These are phyloP conservation scores for Coemansia sp. DNA, from an alignment of 192 early-diverging fungal species.

Conservation along the genomic window DNA sequence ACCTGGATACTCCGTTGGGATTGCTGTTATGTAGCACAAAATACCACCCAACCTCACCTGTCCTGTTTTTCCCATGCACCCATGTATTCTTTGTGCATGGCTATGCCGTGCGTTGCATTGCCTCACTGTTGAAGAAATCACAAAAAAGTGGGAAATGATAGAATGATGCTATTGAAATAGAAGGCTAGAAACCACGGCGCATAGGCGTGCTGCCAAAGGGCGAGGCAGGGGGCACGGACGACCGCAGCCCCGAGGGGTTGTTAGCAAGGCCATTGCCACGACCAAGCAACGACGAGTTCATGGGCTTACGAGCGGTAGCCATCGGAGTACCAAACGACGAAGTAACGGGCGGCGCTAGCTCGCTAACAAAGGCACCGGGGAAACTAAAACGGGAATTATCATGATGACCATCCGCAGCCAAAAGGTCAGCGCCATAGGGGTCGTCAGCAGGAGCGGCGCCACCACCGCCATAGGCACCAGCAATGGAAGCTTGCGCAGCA, in stretches of 20 bases:
- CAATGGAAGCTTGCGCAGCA: conserved; percentile 28
- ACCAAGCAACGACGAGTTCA: conserved; percentile 6
- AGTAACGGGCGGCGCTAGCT: conserved; percentile 31
- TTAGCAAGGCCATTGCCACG: not conserved
- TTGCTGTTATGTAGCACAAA: not conserved
- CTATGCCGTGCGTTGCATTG: not conserved
- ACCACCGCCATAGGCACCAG: conserved; percentile 9
- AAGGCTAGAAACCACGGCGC: conserved; percentile 29
- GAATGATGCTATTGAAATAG: not conserved
- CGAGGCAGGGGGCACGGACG: conserved; percentile 7
- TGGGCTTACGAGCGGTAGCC: conserved; percentile 10
- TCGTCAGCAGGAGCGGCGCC: not conserved
- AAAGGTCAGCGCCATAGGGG: not conserved
- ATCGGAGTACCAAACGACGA: conserved; percentile 46
- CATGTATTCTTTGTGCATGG: not conserved
- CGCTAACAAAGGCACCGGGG: conserved; percentile 38
- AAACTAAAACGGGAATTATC: conserved; percentile 14
- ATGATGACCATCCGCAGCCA: not conserved
- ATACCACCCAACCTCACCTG: not conserved
- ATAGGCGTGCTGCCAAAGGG: conserved; percentile 16
- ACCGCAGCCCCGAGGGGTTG: not conserved
- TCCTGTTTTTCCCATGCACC: not conserved
- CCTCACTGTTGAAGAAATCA: not conserved
- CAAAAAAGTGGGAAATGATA: not conserved
- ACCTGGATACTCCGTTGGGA: not conserved